Percentiles rank a stretch among this genome's conserved stretches.
Evolutionary conservation across 2,329 filamentous ascomycete genomes (phyloP).

Genomic region (Aspergillus fumigatus): DNA sequence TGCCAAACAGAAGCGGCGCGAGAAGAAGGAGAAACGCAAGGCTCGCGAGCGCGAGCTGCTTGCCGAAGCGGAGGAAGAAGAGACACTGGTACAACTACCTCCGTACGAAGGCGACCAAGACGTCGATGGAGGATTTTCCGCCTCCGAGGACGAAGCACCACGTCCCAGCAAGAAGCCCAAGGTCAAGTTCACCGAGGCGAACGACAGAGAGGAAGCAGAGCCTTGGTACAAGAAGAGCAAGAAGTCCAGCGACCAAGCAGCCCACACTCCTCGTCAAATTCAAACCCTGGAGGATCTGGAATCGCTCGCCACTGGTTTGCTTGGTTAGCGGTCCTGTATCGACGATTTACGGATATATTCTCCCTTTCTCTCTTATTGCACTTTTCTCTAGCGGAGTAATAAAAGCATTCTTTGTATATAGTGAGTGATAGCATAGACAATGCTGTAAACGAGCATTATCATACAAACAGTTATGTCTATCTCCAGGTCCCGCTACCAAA

Average conservation of each 20-base stretch:
- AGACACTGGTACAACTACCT: slow-evolving; percentile 28
- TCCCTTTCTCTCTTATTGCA: slow-evolving; percentile 9
- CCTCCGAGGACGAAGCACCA: slow-evolving; percentile 20
- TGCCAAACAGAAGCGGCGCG: slow-evolving; percentile 65
- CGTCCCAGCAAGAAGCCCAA: slow-evolving; percentile 39
- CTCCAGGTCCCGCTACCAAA: slow-evolving; percentile 2
- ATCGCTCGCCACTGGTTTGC: slow-evolving; percentile 41
- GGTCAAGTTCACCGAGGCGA: slow-evolving; percentile 33
- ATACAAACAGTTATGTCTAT: slow-evolving; percentile 1
- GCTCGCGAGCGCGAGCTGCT: slow-evolving; percentile 35
- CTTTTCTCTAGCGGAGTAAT: slow-evolving; percentile 19
- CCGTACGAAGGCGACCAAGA: slow-evolving; percentile 23
- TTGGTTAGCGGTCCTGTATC: slow-evolving; percentile 25
- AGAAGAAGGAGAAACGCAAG: slow-evolving; percentile 45
- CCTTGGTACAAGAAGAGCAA: slow-evolving; percentile 22
- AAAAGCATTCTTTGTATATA: slow-evolving; percentile 22
- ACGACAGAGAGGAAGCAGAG: slow-evolving; percentile 21
- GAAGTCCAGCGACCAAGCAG: slow-evolving; percentile 11
- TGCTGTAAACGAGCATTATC: not conserved
- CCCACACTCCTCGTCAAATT: slow-evolving; percentile 27
- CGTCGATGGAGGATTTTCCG: slow-evolving; percentile 13
- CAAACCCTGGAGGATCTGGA: slow-evolving; percentile 47
- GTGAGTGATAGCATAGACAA: slow-evolving; percentile 1
- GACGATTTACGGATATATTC: slow-evolving; percentile 11
- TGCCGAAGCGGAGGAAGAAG: slow-evolving; percentile 27